phyloP scores from a whole-genome alignment of 169 alveolate species.

The Sarcocystis neurona region DNA sequence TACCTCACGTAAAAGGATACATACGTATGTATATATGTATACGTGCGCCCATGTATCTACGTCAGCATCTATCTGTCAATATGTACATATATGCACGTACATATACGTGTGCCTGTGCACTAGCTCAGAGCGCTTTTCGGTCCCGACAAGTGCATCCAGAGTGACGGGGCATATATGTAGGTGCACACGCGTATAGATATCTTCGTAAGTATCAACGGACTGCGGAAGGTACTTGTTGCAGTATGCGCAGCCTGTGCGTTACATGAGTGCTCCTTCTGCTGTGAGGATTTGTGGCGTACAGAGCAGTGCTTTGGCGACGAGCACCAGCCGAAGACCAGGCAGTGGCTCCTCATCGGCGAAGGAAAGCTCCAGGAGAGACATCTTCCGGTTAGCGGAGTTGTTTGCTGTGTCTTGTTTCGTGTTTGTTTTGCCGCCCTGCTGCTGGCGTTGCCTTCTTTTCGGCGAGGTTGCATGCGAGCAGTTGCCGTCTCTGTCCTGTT shows the following conservation, averaged over 20 bases:
- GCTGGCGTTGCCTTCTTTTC: too few species aligned
- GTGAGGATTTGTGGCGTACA: background rate
- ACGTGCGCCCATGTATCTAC: too few species aligned
- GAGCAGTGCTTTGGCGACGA: background rate
- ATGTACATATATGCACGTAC: background rate
- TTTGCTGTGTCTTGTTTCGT: background rate
- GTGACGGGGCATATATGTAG: background rate
- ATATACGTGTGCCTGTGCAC: background rate
- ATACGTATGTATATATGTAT: background rate
- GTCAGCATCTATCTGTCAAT: too few species aligned
- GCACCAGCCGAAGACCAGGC: background rate
- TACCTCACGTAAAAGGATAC: background rate
- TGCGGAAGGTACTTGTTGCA: too few species aligned
- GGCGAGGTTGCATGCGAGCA: too few species aligned
- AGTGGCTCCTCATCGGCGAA: background rate
- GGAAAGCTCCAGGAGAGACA: background rate
- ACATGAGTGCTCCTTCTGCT: too few species aligned
- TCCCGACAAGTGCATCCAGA: background rate
- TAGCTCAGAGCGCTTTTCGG: background rate
- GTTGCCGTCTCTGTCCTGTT: too few species aligned
- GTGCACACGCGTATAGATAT: too few species aligned
- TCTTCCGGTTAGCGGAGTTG: too few species aligned
- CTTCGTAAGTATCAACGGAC: background rate
- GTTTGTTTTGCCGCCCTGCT: background rate
- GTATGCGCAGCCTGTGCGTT: too few species aligned